Evolutionary conservation across 1,284 basidiomycete genomes (phyloP), one percentile per base, ranked within the genome.

Genomic region (Ceratobasidium sp.): DNA sequence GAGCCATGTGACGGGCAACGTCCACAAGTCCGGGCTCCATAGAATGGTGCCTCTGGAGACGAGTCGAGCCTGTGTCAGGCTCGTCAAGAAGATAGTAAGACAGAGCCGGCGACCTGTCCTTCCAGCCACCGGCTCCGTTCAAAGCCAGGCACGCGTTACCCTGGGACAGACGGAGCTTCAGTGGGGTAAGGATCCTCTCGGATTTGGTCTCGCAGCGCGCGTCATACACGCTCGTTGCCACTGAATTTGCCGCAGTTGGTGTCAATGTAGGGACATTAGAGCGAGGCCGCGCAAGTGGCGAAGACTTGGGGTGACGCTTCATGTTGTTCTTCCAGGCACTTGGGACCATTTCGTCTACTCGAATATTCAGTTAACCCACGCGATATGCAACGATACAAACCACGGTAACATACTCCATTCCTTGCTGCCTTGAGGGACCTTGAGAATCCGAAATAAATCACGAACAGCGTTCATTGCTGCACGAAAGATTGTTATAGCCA

Each of bases 161-260:
- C n/a, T n/a, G 62, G 23, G 61, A 64, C 13, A 56, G 20, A 10
- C 23, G 33, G 13, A 75, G 33, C 20, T 52, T 64, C 7, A 75
- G 65, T 1, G 71, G 71, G 6, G 33, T 3, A 17, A 20, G n/a
- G 61, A 46, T 42, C 28, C 20, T 15, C 6, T 13, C 48, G 20
- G 71, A 75, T 23, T 20, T 33, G 3, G 65, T 56, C 26, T 75
- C 71, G 61, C 71, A 75, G 17, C 71, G 71, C n/a, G 71, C 71
- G 13, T 75, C 71, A 17, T 62, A 65, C 13, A 75, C 61, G 13
- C 28, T 64, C 59, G 44, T 65, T 3, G 71, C 71, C 15, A 52
- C 12, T 9, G 61, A 48, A 42, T 75, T 75, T 23, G 46, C 61
- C 5, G 46, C 12, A 0, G 71, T 75, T 6, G 71, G 59, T 17